Conservation (phyloP, 129 eudicot species). For the Silybum marianum region DNA sequence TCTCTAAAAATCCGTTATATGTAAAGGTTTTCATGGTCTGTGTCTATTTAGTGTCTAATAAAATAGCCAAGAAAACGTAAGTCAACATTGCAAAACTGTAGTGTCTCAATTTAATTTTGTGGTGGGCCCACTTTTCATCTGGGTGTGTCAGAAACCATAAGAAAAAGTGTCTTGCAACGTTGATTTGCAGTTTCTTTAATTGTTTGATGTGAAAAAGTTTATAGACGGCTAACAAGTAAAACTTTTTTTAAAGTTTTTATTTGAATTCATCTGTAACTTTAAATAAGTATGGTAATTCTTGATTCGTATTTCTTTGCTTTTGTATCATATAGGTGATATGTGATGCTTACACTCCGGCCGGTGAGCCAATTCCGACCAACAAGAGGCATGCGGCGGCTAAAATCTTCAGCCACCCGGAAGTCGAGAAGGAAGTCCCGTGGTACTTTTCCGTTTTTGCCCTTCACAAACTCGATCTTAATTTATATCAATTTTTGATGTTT, state of each 20-base stretch:
- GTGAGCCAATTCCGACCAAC: constrained; percentile 95
- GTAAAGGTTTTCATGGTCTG: background rate
- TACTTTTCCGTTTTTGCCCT: constrained; percentile 19
- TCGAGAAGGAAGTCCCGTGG: constrained; percentile 86
- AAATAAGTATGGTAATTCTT: background rate
- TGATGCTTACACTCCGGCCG: constrained; percentile 90
- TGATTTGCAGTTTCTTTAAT: too few relatives aligned
- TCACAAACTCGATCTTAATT: background rate
- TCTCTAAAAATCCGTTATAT: background rate
- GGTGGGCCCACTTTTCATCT: too few relatives aligned
- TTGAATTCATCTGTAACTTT: background rate
- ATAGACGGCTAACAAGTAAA: too few relatives aligned
- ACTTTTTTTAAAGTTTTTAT: background rate
- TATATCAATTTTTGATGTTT: background rate
- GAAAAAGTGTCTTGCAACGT: too few relatives aligned
- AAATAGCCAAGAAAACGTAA: too few relatives aligned
- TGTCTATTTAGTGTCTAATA: background rate
- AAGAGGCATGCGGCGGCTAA: constrained; percentile 76
- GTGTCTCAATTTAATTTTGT: too few relatives aligned
- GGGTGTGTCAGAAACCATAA: too few relatives aligned
- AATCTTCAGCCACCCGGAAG: constrained; percentile 77
- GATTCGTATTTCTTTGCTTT: background rate
- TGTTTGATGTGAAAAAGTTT: too few relatives aligned
- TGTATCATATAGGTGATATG: constrained; percentile 69
- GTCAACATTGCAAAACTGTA: too few relatives aligned